phyloP scores from a whole-genome alignment of 192 early-diverging fungal species.

The Coemansia umbellata region DNA sequence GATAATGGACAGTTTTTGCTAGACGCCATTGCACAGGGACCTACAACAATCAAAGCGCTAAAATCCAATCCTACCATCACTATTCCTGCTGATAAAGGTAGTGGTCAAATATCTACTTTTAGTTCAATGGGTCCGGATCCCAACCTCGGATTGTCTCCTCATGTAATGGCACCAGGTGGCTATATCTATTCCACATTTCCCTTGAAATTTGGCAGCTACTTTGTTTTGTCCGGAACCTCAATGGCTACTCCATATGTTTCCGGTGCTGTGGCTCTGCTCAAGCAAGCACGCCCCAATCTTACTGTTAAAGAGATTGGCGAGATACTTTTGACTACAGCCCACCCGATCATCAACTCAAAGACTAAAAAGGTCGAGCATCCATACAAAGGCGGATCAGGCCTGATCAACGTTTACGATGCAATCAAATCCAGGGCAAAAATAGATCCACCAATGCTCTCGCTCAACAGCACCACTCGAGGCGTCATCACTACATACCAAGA shows the following conservation, averaged over 20 bases:
- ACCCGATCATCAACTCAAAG: background rate
- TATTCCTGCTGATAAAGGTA: background rate
- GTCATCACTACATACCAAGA: background rate
- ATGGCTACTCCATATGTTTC: slow-evolving; percentile 78
- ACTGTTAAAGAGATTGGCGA: slow-evolving; percentile 6
- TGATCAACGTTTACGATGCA: slow-evolving; percentile 68
- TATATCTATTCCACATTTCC: slow-evolving; percentile 64
- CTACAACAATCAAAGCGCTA: background rate
- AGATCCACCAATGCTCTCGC: slow-evolving; percentile 55
- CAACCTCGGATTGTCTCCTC: slow-evolving; percentile 58
- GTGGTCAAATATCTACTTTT: slow-evolving; percentile 55
- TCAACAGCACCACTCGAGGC: slow-evolving; percentile 36
- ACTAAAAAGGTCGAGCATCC: slow-evolving; percentile 32
- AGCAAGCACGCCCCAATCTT: slow-evolving; percentile 47
- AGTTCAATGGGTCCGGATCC: slow-evolving; percentile 65
- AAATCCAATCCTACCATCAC: background rate
- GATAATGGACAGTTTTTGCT: background rate
- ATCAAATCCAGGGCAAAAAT: slow-evolving; percentile 53
- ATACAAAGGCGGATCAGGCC: slow-evolving; percentile 62
- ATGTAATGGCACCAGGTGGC: slow-evolving; percentile 64
- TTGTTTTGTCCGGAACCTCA: slow-evolving; percentile 66
- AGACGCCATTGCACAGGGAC: background rate
- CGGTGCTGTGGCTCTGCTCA: slow-evolving; percentile 63
- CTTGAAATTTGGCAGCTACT: slow-evolving; percentile 35
- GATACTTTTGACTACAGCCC: slow-evolving; percentile 5